phyloP scores from a whole-genome alignment of 2,329 filamentous ascomycete species.

The Fusarium sp. region DNA sequence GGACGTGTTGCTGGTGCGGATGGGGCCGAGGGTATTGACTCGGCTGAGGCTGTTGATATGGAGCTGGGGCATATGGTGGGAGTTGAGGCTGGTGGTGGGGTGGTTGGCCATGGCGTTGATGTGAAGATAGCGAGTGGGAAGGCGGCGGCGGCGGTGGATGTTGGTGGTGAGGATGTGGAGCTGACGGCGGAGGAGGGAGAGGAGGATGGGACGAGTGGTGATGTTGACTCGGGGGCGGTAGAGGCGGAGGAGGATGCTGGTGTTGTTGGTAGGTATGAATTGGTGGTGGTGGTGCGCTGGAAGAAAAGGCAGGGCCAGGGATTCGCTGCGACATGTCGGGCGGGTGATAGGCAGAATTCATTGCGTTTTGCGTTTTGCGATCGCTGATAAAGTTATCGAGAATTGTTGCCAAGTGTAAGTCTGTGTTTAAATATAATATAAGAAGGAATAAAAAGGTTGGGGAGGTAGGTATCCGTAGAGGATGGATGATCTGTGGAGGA shows the following conservation, averaged over 20 bases:
- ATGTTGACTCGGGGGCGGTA: conserved; percentile 32
- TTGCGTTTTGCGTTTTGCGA: conserved; percentile 31
- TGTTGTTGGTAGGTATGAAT: conserved; percentile 39
- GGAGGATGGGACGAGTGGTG: conserved; percentile 33
- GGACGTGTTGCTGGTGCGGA: conserved; percentile 37
- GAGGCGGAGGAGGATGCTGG: conserved; percentile 33
- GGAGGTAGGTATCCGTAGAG: not conserved
- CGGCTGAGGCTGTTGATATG: conserved; percentile 38
- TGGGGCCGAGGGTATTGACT: conserved; percentile 36
- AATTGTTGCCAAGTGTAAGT: not conserved
- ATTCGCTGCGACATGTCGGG: conserved; percentile 46
- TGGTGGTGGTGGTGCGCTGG: conserved; percentile 28
- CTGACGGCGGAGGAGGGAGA: conserved; percentile 14
- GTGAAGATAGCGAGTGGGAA: conserved; percentile 34
- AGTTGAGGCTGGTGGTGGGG: conserved; percentile 32
- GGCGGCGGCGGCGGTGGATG: conserved; percentile 18
- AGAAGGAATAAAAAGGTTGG: not conserved
- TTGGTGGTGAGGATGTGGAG: conserved; percentile 22
- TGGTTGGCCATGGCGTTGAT: conserved; percentile 30
- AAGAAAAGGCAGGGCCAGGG: conserved; percentile 39
- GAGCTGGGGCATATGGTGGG: conserved; percentile 29
- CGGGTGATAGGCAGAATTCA: conserved; percentile 45
- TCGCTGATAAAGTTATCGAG: not conserved
- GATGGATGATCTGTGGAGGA: not conserved
- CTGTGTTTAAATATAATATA: not conserved